Percentiles rank a stretch among this genome's conserved stretches.
Evolutionary conservation across 2,329 filamentous ascomycete genomes (phyloP).

Genomic region (Aureobasidium melanogenum): DNA sequence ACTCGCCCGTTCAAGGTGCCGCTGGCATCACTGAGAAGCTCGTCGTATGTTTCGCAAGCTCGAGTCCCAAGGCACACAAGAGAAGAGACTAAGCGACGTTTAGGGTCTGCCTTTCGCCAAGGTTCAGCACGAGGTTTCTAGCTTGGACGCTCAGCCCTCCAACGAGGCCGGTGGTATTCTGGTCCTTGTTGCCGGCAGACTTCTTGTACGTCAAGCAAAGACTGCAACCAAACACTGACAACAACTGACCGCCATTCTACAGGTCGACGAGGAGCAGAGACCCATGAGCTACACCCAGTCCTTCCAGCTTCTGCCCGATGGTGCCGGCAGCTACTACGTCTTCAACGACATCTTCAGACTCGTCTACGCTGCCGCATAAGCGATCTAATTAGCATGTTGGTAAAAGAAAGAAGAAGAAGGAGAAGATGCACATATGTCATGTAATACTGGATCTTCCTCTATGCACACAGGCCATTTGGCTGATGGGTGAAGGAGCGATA

Average conservation of each 20-base stretch:
- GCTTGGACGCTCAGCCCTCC: slow-evolving; percentile 75
- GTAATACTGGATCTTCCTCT: slow-evolving; percentile 4
- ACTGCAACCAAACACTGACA: neutral
- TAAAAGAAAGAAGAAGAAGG: neutral
- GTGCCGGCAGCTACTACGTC: slow-evolving; percentile 66
- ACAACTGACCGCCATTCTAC: neutral
- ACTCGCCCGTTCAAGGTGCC: slow-evolving; percentile 54
- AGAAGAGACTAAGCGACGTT: slow-evolving; percentile 5
- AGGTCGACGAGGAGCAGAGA: slow-evolving; percentile 79
- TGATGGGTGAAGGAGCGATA: neutral
- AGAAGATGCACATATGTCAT: slow-evolving; percentile 5
- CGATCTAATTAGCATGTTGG: neutral
- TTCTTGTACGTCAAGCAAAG: slow-evolving; percentile 53
- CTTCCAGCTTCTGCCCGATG: slow-evolving; percentile 73
- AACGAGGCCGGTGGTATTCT: slow-evolving; percentile 60
- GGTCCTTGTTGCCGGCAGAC: slow-evolving; percentile 78
- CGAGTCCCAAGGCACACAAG: neutral
- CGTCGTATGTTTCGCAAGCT: slow-evolving; percentile 44
- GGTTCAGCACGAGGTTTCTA: slow-evolving; percentile 68
- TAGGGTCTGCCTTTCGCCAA: slow-evolving; percentile 72
- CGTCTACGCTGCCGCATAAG: slow-evolving; percentile 48
- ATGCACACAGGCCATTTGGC: neutral
- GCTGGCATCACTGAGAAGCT: slow-evolving; percentile 71
- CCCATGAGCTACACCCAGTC: slow-evolving; percentile 87
- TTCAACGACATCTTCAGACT: slow-evolving; percentile 95